Conservation (phyloP, 768 basidiomycete genomes). For the Boletus vinaceobasis region DNA sequence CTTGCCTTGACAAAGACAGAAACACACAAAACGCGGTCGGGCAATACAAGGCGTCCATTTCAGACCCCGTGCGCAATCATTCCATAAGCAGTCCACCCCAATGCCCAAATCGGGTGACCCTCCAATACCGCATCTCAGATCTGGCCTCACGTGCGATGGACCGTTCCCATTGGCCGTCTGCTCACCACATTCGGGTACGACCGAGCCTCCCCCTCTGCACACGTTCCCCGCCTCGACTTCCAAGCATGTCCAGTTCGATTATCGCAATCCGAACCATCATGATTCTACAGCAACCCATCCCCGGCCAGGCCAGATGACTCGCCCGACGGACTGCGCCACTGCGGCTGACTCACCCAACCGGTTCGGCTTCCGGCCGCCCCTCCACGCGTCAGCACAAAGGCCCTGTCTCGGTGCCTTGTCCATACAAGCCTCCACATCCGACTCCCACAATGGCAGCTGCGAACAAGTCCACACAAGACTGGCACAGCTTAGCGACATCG, state of each 20-base stretch:
- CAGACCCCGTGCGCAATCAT: slow-evolving; percentile 29
- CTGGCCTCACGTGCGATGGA: slow-evolving; percentile 23
- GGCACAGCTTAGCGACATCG: slow-evolving; percentile 2
- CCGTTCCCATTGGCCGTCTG: slow-evolving; percentile 6
- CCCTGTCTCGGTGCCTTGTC: slow-evolving; percentile 18
- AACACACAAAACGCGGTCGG: slow-evolving; percentile 29
- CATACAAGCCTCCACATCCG: neutral
- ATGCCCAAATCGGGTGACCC: slow-evolving; percentile 12
- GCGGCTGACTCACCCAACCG: slow-evolving; percentile 13
- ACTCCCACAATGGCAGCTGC: neutral
- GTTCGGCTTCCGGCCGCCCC: slow-evolving; percentile 4
- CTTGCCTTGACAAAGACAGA: slow-evolving; percentile 24
- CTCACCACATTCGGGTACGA: slow-evolving; percentile 8
- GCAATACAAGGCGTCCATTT: slow-evolving; percentile 22
- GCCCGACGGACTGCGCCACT: neutral
- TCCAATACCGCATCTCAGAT: slow-evolving; percentile 29
- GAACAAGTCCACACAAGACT: neutral
- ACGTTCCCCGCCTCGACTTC: slow-evolving; percentile 33
- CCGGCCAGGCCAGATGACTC: neutral
- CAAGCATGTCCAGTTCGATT: slow-evolving; percentile 28
- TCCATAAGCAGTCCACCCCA: slow-evolving; percentile 20
- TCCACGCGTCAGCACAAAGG: slow-evolving; percentile 1
- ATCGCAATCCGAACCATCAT: slow-evolving; percentile 26
- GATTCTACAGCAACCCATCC: neutral
- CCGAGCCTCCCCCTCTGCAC: slow-evolving; percentile 11